phyloP scores from a whole-genome alignment of 352 stramenopile genomes.

The Globisporangium radiosum region DNA sequence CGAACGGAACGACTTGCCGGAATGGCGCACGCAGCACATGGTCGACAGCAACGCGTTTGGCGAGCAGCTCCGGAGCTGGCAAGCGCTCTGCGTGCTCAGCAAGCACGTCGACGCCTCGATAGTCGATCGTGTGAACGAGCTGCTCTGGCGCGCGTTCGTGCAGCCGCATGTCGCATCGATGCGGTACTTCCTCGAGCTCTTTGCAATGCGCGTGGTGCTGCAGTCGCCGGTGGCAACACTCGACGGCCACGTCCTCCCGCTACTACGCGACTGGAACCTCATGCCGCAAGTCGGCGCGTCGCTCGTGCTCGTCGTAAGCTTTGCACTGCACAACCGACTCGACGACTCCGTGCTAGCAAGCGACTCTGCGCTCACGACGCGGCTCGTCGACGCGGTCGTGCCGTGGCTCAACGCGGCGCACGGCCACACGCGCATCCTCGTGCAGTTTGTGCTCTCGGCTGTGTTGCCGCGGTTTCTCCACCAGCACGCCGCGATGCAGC shows the following conservation, averaged over 20 bases:
- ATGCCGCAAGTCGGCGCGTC: slow-evolving; percentile 67
- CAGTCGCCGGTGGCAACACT: slow-evolving; percentile 44
- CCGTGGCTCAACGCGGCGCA: slow-evolving; percentile 77
- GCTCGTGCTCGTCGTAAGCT: slow-evolving; percentile 48
- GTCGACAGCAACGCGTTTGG: slow-evolving; percentile 80
- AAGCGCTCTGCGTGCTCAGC: slow-evolving; percentile 69
- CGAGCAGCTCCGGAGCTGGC: slow-evolving; percentile 68
- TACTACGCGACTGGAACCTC: slow-evolving; percentile 63
- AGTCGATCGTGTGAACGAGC: slow-evolving; percentile 20
- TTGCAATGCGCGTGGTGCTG: slow-evolving; percentile 60
- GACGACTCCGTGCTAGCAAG: slow-evolving; percentile 15
- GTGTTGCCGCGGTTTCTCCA: slow-evolving; percentile 64
- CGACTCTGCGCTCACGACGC: slow-evolving; percentile 12
- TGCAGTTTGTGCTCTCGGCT: slow-evolving; percentile 60
- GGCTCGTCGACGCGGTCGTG: slow-evolving; percentile 45
- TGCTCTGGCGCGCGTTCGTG: slow-evolving; percentile 46
- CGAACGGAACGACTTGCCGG: slow-evolving; percentile 42
- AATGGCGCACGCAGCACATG: slow-evolving; percentile 80
- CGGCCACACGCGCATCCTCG: slow-evolving; percentile 74
- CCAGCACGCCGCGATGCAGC: slow-evolving; percentile 12
- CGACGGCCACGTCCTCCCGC: slow-evolving; percentile 33
- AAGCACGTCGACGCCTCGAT: slow-evolving; percentile 29
- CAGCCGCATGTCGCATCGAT: slow-evolving; percentile 58
- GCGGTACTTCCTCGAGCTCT: slow-evolving; percentile 80
- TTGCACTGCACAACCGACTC: slow-evolving; percentile 26